Base-by-base conservation (phyloP, 1,139 yeast genomes). In the Candida pseudoviswanathii region DNA sequence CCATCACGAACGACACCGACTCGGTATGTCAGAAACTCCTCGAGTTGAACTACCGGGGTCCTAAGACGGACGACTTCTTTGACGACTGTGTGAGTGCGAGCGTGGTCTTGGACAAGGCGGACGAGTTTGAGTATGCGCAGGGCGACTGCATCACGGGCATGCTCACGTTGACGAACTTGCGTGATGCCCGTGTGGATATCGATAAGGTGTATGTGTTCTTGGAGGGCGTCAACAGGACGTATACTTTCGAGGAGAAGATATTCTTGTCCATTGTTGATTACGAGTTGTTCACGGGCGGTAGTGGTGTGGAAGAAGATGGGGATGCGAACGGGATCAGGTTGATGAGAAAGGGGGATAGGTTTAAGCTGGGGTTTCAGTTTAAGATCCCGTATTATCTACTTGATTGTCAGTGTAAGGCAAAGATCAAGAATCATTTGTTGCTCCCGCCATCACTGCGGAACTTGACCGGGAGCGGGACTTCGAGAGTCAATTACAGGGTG, bases 241-340 rank as follows among this genome's bases (percentile, higher is more conserved):
- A 34, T 9, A 38, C 37, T 16, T 16, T 29, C n/a, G 7, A n/a
- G 5, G 48, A 42, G 24, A 39, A 37, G 16, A 11, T 34, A 3
- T 49, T 52, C 31, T 41, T 52, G 25, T 50, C 54, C 3, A 43
- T 48, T 40, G 43, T 52, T 36, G 54, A 52, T 37, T 50, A 48
- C 26, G 50, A 44, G 5, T 37, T 41, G 7, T 40, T 40, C 30
- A 16, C 29, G 6, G 6, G 16, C 5, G 16, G 16, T 37, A 27
- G 8, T 5, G 30, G 9, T 6, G 6, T 8, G 6, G 30, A 27
- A 27, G 9, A 33, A 33, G 30, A 26, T 2, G 29, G 5, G 24
- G 30, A 26, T 4, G 41, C 16, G 16, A 16, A 25, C 10, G 41
- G 41, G 11, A 11, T 37, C 3, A 37, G 21, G 24, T 16, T 42